phyloP scores from a whole-genome alignment of 495 filamentous ascomycete species.

The Lasiosphaeria miniovina region DNA sequence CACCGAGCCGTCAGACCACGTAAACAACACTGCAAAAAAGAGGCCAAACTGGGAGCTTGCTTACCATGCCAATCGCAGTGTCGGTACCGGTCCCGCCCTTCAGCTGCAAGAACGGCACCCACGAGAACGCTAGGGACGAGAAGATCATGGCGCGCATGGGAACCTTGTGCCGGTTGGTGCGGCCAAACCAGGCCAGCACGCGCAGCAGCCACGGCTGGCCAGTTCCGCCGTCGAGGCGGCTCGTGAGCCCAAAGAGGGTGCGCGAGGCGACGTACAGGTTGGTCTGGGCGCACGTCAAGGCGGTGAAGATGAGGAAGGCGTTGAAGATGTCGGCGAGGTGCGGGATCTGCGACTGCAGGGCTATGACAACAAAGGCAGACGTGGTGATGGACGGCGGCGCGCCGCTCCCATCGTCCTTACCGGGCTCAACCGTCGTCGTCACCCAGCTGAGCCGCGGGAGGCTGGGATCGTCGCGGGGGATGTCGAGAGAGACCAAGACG shows the following conservation, averaged over 20 bases:
- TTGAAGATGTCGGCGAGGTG: slow-evolving; percentile 20
- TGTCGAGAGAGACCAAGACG: slow-evolving; percentile 15
- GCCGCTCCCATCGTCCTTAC: background rate
- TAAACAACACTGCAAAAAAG: background rate
- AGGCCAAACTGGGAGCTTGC: background rate
- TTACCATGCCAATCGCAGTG: slow-evolving; percentile 6
- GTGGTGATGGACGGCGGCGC: slow-evolving; percentile 2
- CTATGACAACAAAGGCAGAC: slow-evolving; percentile 42
- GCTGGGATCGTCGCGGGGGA: slow-evolving; percentile 11
- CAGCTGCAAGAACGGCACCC: slow-evolving; percentile 34
- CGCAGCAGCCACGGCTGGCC: slow-evolving; percentile 26
- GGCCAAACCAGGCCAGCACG: slow-evolving; percentile 29
- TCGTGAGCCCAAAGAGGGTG: slow-evolving; percentile 40
- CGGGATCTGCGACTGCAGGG: slow-evolving; percentile 17
- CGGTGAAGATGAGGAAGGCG: slow-evolving; percentile 23
- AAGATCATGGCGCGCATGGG: slow-evolving; percentile 40
- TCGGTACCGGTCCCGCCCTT: background rate
- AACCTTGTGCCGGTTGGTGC: slow-evolving; percentile 39
- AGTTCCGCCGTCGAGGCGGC: slow-evolving; percentile 27
- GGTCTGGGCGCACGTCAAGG: slow-evolving; percentile 33
- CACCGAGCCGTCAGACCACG: background rate
- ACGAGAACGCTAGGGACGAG: slow-evolving; percentile 27
- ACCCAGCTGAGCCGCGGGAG: slow-evolving; percentile 23
- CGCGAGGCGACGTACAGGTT: slow-evolving; percentile 43
- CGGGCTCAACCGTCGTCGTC: background rate